Conservation (phyloP, 2,329 filamentous ascomycete genomes). For the Colletotrichum kahawae region DNA sequence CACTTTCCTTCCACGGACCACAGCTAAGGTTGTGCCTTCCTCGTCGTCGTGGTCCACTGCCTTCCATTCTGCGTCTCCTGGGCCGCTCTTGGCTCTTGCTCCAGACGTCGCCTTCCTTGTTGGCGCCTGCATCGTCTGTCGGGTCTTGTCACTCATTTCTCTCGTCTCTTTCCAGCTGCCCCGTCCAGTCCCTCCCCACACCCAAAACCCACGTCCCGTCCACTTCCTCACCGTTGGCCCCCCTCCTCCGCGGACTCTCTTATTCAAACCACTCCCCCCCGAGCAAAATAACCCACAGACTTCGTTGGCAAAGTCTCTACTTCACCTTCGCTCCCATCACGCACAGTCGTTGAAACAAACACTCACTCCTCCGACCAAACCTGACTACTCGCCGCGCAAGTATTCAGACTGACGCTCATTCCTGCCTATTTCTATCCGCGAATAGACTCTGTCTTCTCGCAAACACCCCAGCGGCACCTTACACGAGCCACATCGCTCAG, state of each 20-base stretch:
- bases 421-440: constrained; percentile 24
- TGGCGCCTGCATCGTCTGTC: constrained; percentile 5
- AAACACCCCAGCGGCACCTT: constrained; percentile 9
- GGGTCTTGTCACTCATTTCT: neutral
- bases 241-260: constrained; percentile 1
- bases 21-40: neutral
- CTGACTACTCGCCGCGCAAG: constrained; percentile 33
- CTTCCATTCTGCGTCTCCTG: neutral
- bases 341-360: constrained; percentile 20
- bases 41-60: neutral
- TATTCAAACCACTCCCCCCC: constrained; percentile 16
- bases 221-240: neutral
- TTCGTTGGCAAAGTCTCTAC: constrained; percentile 63
- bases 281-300: constrained; percentile 35
- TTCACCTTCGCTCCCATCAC: neutral
- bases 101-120: neutral
- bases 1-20: neutral
- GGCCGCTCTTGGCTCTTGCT: neutral
- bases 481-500: constrained; percentile 6
- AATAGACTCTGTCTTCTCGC: constrained; percentile 25
- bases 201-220: constrained; percentile 9
- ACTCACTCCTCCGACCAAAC: constrained; percentile 30
- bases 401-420: constrained; percentile 26
- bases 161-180: neutral
- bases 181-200: constrained; percentile 6